A percentile compares a stretch with the other conserved stretches of the same genome.
Conservation (phyloP, 768 basidiomycete genomes). For the Artomyces pyxidatus region DNA sequence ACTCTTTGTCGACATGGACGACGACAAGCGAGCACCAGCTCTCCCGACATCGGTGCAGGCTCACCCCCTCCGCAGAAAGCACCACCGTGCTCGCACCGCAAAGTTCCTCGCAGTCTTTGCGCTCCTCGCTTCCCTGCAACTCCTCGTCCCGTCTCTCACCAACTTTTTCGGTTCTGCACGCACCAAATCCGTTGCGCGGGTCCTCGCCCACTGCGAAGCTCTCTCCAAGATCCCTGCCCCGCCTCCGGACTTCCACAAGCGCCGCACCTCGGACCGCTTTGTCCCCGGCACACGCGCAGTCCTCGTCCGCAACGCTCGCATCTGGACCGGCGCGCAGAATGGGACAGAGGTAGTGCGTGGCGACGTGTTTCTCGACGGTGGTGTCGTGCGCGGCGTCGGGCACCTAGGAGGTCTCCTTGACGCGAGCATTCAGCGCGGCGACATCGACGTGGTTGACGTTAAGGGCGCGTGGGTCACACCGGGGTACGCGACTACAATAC, state of each 20-base stretch:
- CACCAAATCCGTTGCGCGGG: background rate
- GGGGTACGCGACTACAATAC: no score
- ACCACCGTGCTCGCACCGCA: constrained; percentile 48
- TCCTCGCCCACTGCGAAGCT: constrained; percentile 30
- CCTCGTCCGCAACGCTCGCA: constrained; percentile 64
- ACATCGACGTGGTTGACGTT: constrained; percentile 46
- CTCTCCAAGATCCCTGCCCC: constrained; percentile 35
- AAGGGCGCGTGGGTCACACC: constrained; percentile 74
- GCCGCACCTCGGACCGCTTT: constrained; percentile 58
- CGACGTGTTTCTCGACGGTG: constrained; percentile 64
- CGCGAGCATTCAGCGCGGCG: constrained; percentile 4
- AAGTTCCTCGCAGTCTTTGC: background rate
- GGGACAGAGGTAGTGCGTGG: constrained; percentile 59
- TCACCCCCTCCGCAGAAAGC: no score
- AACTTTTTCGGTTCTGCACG: no score
- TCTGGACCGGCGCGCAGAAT: constrained; percentile 75
- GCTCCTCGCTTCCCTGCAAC: background rate
- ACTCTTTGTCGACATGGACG: constrained; percentile 18
- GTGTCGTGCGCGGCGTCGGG: constrained; percentile 56
- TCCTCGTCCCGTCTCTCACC: background rate
- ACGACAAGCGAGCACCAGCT: no score
- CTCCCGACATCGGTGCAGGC: no score
- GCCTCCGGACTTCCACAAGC: constrained; percentile 36
- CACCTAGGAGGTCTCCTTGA: constrained; percentile 25
- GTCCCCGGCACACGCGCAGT: constrained; percentile 53